Conservation (phyloP, 2,329 filamentous ascomycete species). For the Westerdykella aurantiaca region DNA sequence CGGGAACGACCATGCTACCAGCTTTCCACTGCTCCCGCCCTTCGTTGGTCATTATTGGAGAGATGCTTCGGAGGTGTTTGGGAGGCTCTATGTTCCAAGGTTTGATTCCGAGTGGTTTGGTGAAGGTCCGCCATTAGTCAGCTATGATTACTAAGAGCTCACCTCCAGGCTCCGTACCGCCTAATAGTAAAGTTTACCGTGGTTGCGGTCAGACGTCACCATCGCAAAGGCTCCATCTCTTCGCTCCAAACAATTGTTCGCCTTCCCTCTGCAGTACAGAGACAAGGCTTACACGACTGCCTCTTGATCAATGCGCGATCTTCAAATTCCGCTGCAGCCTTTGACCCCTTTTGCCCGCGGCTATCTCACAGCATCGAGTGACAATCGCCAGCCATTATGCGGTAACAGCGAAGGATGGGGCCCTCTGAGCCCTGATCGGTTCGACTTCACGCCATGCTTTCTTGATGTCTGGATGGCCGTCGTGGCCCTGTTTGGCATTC, state of each 20-base stretch:
- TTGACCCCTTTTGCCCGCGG: constrained; percentile 23
- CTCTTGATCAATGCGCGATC: constrained; percentile 32
- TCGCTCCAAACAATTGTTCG: constrained; percentile 2
- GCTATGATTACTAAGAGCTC: no score
- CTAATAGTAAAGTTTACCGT: background rate
- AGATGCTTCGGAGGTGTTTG: no score
- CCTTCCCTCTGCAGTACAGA: constrained; percentile 13
- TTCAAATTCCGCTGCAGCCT: constrained; percentile 32
- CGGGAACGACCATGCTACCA: no score
- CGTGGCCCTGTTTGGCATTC: constrained; percentile 71
- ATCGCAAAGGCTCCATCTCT: background rate
- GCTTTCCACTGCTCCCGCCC: no score
- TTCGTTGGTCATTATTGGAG: no score
- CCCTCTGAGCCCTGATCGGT: constrained; percentile 76
- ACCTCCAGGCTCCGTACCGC: background rate
- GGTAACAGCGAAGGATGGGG: constrained; percentile 93
- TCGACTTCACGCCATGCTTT: constrained; percentile 96
- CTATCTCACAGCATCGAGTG: constrained; percentile 51
- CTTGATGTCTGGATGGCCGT: constrained; percentile 81
- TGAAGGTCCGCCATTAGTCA: no score
- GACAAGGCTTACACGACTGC: constrained; percentile 18
- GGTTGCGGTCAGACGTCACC: background rate
- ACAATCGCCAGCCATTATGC: constrained; percentile 65
- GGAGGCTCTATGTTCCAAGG: no score
- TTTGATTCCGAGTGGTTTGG: no score